These are phyloP conservation scores for Fusarium clavum DNA, from an alignment of 2,329 filamentous ascomycete species.

Conservation along the genomic window DNA sequence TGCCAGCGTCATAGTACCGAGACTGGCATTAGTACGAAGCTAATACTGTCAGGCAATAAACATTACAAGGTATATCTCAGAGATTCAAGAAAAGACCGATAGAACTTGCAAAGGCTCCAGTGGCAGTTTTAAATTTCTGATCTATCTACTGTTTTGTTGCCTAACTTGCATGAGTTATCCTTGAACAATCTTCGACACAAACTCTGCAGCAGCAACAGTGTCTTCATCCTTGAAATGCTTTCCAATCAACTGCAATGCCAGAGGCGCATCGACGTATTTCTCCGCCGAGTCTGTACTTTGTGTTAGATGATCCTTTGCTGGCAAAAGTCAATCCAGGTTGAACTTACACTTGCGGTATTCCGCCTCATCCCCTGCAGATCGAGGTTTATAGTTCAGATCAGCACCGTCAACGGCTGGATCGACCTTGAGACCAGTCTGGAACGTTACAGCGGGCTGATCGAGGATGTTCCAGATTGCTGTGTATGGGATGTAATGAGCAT, in stretches of 20 bases:
- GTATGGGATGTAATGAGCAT: neutral
- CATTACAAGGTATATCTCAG: too few relatives aligned
- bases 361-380: neutral
- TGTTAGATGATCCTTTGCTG: neutral
- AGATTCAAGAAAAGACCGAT: too few relatives aligned
- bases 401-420: neutral
- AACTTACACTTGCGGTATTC: neutral
- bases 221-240: conserved; percentile 42
- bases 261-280: conserved; percentile 25
- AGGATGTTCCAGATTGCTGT: neutral
- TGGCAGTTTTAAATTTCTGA: too few relatives aligned
- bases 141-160: too few relatives aligned
- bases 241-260: conserved; percentile 41
- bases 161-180: neutral
- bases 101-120: too few relatives aligned
- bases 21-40: too few relatives aligned
- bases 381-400: neutral
- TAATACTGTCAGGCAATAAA: too few relatives aligned
- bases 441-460: neutral
- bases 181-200: conserved; percentile 21
- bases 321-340: too few relatives aligned
- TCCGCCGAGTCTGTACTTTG: neutral
- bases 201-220: conserved; percentile 24
- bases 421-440: neutral
- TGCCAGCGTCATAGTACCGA: too few relatives aligned